These are phyloP conservation scores for Colletotrichum simmondsii DNA, from an alignment of 2,329 filamentous ascomycete species.

Conservation along the genomic window DNA sequence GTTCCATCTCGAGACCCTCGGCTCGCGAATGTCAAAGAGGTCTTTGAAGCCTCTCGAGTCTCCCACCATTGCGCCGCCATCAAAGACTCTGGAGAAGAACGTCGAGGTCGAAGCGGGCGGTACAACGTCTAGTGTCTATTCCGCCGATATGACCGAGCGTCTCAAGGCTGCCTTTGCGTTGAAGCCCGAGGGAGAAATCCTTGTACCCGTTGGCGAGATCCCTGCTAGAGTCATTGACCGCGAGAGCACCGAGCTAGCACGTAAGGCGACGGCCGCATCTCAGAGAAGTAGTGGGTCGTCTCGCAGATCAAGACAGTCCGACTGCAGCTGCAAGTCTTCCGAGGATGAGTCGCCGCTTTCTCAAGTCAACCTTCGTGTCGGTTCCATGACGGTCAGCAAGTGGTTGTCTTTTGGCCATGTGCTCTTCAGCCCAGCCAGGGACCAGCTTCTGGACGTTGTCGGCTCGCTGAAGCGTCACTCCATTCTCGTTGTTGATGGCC, in stretches of 20 bases:
- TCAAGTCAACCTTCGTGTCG: conserved; percentile 81
- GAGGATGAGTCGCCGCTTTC: conserved; percentile 72
- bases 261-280: conserved; percentile 34
- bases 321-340: conserved; percentile 57
- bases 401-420: conserved; percentile 89
- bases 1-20: conserved; percentile 65
- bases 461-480: conserved; percentile 66
- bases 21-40: conserved; percentile 48
- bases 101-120: conserved; percentile 39
- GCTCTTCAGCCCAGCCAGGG: conserved; percentile 82
- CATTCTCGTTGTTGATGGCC: conserved; percentile 82
- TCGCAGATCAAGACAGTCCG: conserved; percentile 51
- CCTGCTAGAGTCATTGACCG: conserved; percentile 36
- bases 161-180: conserved; percentile 58
- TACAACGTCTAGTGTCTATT: conserved; percentile 63
- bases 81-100: conserved; percentile 12
- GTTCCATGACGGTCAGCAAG: conserved; percentile 86
- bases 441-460: conserved; percentile 70
- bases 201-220: conserved; percentile 56
- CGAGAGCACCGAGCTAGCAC: conserved; percentile 39
- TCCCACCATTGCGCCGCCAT: conserved; percentile 51
- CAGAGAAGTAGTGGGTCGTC: conserved; percentile 45
- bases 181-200: conserved; percentile 48
- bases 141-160: conserved; percentile 64
- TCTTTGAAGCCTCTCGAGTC: conserved; percentile 56